Percentiles rank a stretch among this genome's conserved stretches.
Evolutionary conservation across 305 asterid species (phyloP).

Genomic region (Ilex paraguariensis): DNA sequence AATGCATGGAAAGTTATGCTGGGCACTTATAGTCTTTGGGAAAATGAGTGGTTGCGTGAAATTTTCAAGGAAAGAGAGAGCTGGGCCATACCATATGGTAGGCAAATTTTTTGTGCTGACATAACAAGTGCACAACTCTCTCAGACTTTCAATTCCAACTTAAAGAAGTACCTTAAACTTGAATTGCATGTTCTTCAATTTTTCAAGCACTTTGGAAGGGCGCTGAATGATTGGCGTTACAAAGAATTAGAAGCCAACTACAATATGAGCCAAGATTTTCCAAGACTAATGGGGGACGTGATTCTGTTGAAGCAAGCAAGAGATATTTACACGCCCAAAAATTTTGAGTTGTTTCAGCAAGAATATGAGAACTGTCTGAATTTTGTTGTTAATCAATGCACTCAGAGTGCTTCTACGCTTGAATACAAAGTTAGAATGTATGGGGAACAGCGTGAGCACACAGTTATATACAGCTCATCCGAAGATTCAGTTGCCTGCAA

Average conservation of each 20-base stretch:
- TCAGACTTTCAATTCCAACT: slow-evolving; percentile 32
- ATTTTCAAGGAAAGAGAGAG: slow-evolving; percentile 38
- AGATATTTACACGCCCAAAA: slow-evolving; percentile 47
- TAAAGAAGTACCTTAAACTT: slow-evolving; percentile 36
- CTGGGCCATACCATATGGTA: slow-evolving; percentile 50
- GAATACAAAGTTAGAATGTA: slow-evolving; percentile 46
- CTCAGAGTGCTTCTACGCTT: slow-evolving; percentile 25
- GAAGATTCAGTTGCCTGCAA: slow-evolving; percentile 50
- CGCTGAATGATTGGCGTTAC: slow-evolving; percentile 50
- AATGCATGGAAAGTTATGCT: slow-evolving; percentile 48
- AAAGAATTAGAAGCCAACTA: slow-evolving; percentile 55
- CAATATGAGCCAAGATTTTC: slow-evolving; percentile 44
- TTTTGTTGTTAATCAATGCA: slow-evolving; percentile 30
- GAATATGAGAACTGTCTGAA: slow-evolving; percentile 43
- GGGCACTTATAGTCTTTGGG: slow-evolving; percentile 46
- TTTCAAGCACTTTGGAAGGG: slow-evolving; percentile 49
- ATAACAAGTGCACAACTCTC: slow-evolving; percentile 34
- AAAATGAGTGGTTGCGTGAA: slow-evolving; percentile 38
- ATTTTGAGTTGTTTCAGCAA: slow-evolving; percentile 37
- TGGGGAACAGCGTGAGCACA: slow-evolving; percentile 36
- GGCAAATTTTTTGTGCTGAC: slow-evolving; percentile 42
- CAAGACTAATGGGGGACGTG: slow-evolving; percentile 51
- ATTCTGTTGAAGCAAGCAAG: slow-evolving; percentile 48
- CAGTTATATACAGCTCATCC: slow-evolving; percentile 36
- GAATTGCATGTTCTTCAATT: slow-evolving; percentile 41